Evolutionary conservation across 768 basidiomycete species (phyloP).

Genomic region (Hortiboletus campestris): DNA sequence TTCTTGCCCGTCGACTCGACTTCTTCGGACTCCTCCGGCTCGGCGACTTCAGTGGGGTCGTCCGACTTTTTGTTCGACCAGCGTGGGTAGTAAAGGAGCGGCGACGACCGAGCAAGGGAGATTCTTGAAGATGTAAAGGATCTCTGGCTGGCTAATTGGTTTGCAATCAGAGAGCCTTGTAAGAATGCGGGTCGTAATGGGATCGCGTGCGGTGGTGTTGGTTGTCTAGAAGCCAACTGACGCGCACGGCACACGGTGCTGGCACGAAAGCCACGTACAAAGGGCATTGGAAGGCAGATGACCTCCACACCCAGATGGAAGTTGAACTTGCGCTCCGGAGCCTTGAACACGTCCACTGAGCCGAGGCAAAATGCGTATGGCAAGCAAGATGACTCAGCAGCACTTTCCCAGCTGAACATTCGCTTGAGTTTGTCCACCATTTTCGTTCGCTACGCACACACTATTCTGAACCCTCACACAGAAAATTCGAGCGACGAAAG

Average conservation of each 20-base stretch:
- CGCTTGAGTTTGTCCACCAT: no score
- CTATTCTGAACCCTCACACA: neutral
- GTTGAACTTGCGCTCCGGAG: neutral
- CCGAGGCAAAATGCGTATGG: conserved; percentile 2
- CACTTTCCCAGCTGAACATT: neutral
- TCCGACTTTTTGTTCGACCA: conserved; percentile 39
- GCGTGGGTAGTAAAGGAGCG: conserved; percentile 34
- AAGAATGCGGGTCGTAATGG: conserved; percentile 5
- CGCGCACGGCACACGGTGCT: conserved; percentile 8
- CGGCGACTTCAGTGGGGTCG: conserved; percentile 23
- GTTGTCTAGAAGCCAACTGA: conserved; percentile 9
- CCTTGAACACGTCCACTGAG: neutral
- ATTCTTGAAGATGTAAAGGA: conserved; percentile 27
- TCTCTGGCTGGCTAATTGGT: conserved; percentile 17
- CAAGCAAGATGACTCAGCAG: conserved; percentile 17
- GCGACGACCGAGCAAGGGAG: conserved; percentile 30
- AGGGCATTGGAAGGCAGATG: conserved; percentile 21
- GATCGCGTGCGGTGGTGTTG: conserved; percentile 11
- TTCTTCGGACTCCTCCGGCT: conserved; percentile 24
- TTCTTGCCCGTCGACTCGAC: conserved; percentile 21
- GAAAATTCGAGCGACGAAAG: neutral
- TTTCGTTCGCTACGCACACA: no score
- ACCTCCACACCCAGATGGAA: conserved; percentile 14
- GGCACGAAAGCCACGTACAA: conserved; percentile 21
- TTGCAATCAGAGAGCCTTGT: conserved; percentile 3